Evolutionary conservation across 495 filamentous ascomycete genomes (phyloP).

Genomic region (Neurospora sp.): DNA sequence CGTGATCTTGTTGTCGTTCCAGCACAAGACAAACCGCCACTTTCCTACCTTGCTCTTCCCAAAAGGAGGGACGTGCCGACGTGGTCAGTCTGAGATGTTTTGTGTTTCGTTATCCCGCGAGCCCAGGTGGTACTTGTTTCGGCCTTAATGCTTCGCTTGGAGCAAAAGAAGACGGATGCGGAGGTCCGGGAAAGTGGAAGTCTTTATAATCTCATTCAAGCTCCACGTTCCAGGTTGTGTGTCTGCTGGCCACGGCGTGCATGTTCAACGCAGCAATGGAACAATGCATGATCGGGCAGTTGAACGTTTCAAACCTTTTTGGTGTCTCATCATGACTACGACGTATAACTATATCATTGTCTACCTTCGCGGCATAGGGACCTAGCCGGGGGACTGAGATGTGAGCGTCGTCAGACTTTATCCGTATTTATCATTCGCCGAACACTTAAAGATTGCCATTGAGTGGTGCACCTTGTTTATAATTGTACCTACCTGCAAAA

Average conservation of each 20-base stretch:
- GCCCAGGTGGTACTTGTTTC: background rate
- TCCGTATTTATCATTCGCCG: background rate
- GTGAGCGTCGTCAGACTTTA: background rate
- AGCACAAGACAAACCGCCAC: background rate
- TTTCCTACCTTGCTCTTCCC: background rate
- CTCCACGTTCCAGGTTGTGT: background rate
- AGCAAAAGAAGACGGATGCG: background rate
- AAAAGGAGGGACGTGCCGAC: background rate
- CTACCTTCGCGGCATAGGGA: background rate
- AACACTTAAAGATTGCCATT: background rate
- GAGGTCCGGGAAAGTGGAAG: background rate
- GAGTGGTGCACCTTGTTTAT: background rate
- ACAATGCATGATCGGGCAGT: background rate
- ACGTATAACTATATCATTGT: background rate
- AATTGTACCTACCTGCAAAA: background rate
- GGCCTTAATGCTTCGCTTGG: background rate
- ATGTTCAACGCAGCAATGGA: background rate
- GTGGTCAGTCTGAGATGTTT: background rate
- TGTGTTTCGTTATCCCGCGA: background rate
- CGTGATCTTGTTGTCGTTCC: background rate
- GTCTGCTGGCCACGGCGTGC: background rate
- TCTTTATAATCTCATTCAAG: background rate
- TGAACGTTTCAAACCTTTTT: background rate
- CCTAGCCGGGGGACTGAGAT: background rate
- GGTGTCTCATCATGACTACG: background rate